Conservation (phyloP, 2,329 filamentous ascomycete species). For the Achaetomium macrosporum region DNA sequence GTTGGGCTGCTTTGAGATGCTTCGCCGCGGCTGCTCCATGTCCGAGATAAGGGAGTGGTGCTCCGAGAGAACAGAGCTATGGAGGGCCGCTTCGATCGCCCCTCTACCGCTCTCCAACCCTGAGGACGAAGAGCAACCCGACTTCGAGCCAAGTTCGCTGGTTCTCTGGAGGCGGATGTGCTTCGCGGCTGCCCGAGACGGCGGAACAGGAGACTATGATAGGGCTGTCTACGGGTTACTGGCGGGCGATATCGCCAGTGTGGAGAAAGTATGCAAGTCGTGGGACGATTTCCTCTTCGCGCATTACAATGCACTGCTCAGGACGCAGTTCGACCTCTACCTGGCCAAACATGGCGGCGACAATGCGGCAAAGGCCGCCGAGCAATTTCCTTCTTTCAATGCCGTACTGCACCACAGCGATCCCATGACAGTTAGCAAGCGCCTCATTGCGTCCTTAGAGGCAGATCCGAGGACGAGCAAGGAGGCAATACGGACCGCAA, state of each 20-base stretch:
- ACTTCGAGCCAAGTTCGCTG: conserved; percentile 41
- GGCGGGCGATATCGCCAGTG: conserved; percentile 74
- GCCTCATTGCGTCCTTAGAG: conserved; percentile 57
- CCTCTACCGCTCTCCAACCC: conserved; percentile 56
- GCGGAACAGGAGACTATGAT: conserved; percentile 70
- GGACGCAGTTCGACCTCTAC: conserved; percentile 73
- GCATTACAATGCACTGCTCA: conserved; percentile 78
- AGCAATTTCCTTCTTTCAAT: conserved; percentile 59
- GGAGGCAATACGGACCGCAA: conserved; percentile 43
- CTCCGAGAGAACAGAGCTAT: conserved; percentile 75
- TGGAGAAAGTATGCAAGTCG: conserved; percentile 66
- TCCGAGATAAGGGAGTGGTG: conserved; percentile 79
- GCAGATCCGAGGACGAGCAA: conserved; percentile 47
- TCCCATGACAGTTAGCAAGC: conserved; percentile 44
- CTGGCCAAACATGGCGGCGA: conserved; percentile 51
- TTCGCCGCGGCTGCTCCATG: conserved; percentile 74
- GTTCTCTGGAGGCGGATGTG: conserved; percentile 75
- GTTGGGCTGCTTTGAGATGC: conserved; percentile 89
- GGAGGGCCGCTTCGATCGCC: conserved; percentile 80
- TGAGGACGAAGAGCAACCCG: conserved; percentile 39
- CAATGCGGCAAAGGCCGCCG: conserved; percentile 47
- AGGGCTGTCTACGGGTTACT: conserved; percentile 85
- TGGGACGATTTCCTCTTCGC: conserved; percentile 88
- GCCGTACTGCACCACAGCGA: conserved; percentile 58
- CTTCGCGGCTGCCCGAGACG: conserved; percentile 62